Evolutionary conservation across 768 basidiomycete genomes (phyloP), one percentile per base, ranked within the genome.

Genomic region (Cyclocybe aegerita): DNA sequence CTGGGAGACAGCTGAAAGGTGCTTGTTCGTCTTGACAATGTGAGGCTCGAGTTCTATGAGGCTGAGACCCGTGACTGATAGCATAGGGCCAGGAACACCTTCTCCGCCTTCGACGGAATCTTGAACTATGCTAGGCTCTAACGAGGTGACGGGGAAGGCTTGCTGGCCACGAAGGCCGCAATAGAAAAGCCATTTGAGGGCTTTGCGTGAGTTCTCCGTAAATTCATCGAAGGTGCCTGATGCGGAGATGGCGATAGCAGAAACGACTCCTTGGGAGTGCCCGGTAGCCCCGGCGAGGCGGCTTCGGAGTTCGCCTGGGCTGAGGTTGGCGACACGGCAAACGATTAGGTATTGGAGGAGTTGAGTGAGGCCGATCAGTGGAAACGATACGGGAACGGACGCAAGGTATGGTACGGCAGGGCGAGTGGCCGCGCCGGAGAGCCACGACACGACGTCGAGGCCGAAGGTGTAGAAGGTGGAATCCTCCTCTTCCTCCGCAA

Each of bases 191-290:
- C 94, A 96, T 60, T 80, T 87, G 59, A 98, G 68, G 32, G 93
- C 92, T 67, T 96, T 95, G 64, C 78, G 73, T 7, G 84, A 77
- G 70, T 97, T 96, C 50, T 70, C 70, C 49, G 79, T 73, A 68
- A 93, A 90, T 3, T 86, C 84, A 41, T 86, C 85, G 53, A 85
- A 83, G 17, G 85, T 83, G 12, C 76, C 76, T 4, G 94, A 93
- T 4, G 90, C 83, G 6, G 95, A 80, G 61, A 98, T 83, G 35
- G 82, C 86, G 46, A 95, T 81, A n/a, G 97, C 97, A 9, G 95
- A 92, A 42, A 97, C 86, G 59, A 99, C 84, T 57, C 97, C 97
- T 69, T 98, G 96, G 2, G 95, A 98, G 71, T 99, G 97, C 31
- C 97, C 97, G 11, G 97, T 98, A 2, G 94, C 83, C 32, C 96